Evolutionary conservation across 2,329 filamentous ascomycete genomes (phyloP), one percentile per base, ranked within the genome.

Genomic region (Fusarium udum): DNA sequence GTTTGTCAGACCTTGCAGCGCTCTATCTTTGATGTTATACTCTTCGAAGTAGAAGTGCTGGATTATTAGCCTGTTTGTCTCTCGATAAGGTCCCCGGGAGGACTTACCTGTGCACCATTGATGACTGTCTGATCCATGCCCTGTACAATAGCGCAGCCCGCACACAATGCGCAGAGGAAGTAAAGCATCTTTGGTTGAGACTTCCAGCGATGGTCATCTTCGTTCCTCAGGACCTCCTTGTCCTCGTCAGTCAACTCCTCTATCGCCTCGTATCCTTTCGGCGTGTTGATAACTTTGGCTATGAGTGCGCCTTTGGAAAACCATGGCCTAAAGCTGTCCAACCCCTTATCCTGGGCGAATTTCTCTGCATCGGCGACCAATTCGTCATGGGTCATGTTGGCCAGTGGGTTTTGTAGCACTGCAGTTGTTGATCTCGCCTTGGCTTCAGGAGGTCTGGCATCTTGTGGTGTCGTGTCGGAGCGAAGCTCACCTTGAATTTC

Each of bases 101-200:
- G 39, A 57, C n/a, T 20, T 74, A 77, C 76, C 74, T 78, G 76
- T 43, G 90, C 90, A 46, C 88, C 88, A 72, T 90, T 90, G 67
- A 84, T 83, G 55, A 88, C 89, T 6, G 89, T 91, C 79, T 91
- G 88, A 72, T 92, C 89, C 89, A 90, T 92, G 26, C 90, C 89
- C 59, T 87, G 85, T 1, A 88, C 87, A 28, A 88, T 87, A 16
- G 88, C 88, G 59, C 76, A 78, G 83, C 87, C 67, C 26, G 51
- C 51, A 55, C 51, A 55, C 15, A 55, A 42, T 18, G 51, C 51
- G 26, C 51, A 55, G 4, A 88, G 79, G 51, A 80, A 77, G 60
- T 81, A 80, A 32, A 82, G 77, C 75, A 79, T 82, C 72, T 75
- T 82, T 0, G 88, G 86, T 28, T 87, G 86, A 68, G 74, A 48